A percentile compares a stretch with the other conserved stretches of the same genome.
Conservation (phyloP, 495 filamentous ascomycete genomes). For the Elaphomyces granulatus region DNA sequence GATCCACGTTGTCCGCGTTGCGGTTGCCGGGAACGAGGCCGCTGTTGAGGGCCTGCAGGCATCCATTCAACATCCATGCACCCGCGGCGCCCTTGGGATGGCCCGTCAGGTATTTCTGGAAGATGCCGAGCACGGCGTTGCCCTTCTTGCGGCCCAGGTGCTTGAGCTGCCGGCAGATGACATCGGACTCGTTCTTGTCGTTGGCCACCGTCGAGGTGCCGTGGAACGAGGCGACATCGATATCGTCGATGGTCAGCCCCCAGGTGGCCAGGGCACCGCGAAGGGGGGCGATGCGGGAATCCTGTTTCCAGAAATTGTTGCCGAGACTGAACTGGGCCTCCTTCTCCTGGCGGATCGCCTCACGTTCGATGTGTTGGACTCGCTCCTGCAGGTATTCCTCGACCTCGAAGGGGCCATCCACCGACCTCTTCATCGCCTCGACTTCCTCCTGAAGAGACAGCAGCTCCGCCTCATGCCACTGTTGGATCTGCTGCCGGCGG, state of each 20-base stretch:
- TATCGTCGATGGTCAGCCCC: conserved; percentile 95
- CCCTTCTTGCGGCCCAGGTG: conserved; percentile 93
- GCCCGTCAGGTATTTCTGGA: conserved; percentile 98
- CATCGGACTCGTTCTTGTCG: conserved; percentile 98
- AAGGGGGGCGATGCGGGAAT: conserved; percentile 83
- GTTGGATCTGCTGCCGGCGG: conserved; percentile 78
- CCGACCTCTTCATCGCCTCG: conserved; percentile 76
- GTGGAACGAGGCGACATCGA: conserved; percentile 93
- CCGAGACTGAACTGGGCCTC: conserved; percentile 82
- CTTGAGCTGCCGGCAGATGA: conserved; percentile 89
- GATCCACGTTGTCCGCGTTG: conserved; percentile 95
- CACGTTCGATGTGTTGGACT: conserved; percentile 72
- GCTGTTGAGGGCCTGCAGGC: conserved; percentile 82
- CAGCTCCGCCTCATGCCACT: conserved; percentile 91
- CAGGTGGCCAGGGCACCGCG: conserved; percentile 91
- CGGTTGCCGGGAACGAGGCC: conserved; percentile 93
- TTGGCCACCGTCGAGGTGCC: conserved; percentile 97
- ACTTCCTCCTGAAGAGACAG: conserved; percentile 86
- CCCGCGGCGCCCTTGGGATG: conserved; percentile 98
- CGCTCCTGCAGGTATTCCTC: conserved; percentile 77
- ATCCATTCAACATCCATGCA: conserved; percentile 99
- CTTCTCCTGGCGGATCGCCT: conserved; percentile 78
- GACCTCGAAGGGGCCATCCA: conserved; percentile 50
- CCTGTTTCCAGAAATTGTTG: conserved; percentile 97
- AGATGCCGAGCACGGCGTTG: conserved; percentile 91